Percentiles rank a stretch among this genome's conserved stretches.
These are phyloP conservation scores for Pontederia paniculata DNA, from an alignment of 176 grass and related monocot genomes.

Conservation along the genomic window DNA sequence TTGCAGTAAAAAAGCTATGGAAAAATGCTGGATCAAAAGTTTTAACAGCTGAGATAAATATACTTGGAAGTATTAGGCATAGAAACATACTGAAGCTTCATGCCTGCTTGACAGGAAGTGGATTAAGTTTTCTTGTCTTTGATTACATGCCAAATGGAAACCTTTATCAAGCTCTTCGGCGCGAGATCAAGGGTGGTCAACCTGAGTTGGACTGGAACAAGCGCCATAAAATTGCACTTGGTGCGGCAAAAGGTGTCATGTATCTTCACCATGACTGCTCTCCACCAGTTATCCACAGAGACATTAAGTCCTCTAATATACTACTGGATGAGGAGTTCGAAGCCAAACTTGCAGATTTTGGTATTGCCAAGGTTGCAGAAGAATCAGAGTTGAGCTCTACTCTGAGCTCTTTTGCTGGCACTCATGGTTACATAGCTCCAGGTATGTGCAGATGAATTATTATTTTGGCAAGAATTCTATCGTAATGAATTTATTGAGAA, in stretches of 20 bases:
- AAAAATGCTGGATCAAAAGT: conserved; percentile 37
- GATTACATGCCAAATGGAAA: conserved; percentile 68
- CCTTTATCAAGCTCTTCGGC: conserved; percentile 53
- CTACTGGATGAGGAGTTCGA: conserved; percentile 54
- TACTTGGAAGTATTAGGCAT: conserved; percentile 48
- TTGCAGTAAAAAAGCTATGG: conserved; percentile 59
- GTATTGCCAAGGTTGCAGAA: conserved; percentile 55
- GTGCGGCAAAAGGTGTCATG: conserved; percentile 64
- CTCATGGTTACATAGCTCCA: conserved; percentile 65
- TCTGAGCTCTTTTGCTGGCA: conserved; percentile 55
- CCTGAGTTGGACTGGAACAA: conserved; percentile 52
- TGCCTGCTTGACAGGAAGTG: conserved; percentile 39
- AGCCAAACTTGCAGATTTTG: conserved; percentile 64
- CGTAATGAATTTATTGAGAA: too few species aligned
- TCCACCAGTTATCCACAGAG: conserved; percentile 57
- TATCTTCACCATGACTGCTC: conserved; percentile 78
- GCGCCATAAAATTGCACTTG: conserved; percentile 48
- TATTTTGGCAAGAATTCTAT: not conserved
- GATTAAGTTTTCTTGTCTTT: conserved; percentile 47
- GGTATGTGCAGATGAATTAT: conserved; percentile 29
- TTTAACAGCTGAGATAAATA: conserved; percentile 39
- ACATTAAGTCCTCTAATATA: conserved; percentile 78
- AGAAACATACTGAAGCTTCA: conserved; percentile 68
- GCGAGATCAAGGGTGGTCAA: conserved; percentile 37
- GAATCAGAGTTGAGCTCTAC: conserved; percentile 42